Conservation (phyloP, 306 rosid genomes). For the Casuarina equisetifolia region DNA sequence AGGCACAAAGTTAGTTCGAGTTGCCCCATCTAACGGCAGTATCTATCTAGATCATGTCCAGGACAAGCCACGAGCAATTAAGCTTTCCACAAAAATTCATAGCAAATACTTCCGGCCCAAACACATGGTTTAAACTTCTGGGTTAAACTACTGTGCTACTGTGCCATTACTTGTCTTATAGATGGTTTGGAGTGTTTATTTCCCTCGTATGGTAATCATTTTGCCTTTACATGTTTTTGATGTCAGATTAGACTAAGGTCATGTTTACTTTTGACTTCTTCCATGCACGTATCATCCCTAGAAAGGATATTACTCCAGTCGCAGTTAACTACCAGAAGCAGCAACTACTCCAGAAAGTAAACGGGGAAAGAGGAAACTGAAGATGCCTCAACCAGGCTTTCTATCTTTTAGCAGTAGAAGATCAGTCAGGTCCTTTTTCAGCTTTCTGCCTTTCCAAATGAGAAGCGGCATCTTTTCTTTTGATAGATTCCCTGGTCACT, state of each 20-base stretch:
- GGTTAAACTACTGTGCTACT: too few species aligned
- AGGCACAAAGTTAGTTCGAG: constrained; percentile 8
- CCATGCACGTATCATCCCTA: constrained; percentile 22
- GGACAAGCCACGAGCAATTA: constrained; percentile 3
- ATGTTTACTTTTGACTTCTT: constrained; percentile 48
- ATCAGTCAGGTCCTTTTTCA: neutral
- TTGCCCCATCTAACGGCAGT: neutral
- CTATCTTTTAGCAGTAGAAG: constrained; percentile 1
- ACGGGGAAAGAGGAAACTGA: neutral
- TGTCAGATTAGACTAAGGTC: constrained; percentile 38
- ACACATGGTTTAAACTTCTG: constrained; percentile 4
- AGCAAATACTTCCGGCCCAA: constrained; percentile 37
- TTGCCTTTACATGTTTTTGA: constrained; percentile 20
- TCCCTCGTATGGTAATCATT: constrained; percentile 37
- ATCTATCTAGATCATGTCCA: constrained; percentile 18
- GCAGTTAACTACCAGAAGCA: neutral
- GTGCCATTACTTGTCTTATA: too few species aligned
- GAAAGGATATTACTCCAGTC: neutral
- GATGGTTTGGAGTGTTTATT: too few species aligned
- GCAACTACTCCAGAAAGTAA: neutral
- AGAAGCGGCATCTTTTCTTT: neutral
- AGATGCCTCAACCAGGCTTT: neutral
- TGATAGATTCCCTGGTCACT: neutral
- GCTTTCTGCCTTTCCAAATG: neutral
- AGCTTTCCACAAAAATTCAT: constrained; percentile 11